These are phyloP conservation scores for Coriolopsis trogii DNA, from an alignment of 1,284 basidiomycete species.

Conservation along the genomic window DNA sequence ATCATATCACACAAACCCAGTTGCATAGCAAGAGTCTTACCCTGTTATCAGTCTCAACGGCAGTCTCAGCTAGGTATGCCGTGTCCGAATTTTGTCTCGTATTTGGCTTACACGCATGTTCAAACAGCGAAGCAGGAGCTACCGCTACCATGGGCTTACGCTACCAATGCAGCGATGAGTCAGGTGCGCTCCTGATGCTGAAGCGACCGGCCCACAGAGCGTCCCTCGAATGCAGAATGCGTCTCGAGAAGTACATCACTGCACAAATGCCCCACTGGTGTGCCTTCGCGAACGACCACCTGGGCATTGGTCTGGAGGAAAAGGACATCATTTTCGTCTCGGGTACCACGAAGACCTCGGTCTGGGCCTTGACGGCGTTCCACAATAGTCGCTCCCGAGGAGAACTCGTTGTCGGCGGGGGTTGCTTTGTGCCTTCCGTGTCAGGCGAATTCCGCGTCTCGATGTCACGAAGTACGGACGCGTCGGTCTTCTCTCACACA, in stretches of 20 bases:
- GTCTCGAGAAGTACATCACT: constrained; percentile 1
- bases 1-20: background rate
- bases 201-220: constrained; percentile 1
- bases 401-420: background rate
- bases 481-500: background rate
- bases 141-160: background rate
- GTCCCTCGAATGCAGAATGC: background rate
- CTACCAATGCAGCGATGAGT: constrained; percentile 1
- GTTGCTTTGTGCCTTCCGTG: background rate
- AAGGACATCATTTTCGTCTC: constrained; percentile 24
- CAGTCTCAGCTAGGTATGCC: background rate
- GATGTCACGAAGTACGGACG: background rate
- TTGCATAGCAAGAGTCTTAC: background rate
- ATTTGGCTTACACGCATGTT: background rate
- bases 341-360: constrained; percentile 20
- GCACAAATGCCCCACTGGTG: constrained; percentile 1
- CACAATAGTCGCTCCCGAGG: background rate
- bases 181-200: constrained; percentile 11
- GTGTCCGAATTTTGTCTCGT: background rate
- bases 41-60: background rate
- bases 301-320: constrained; percentile 4
- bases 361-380: constrained; percentile 20
- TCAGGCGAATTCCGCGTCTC: constrained; percentile 2
- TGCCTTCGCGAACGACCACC: constrained; percentile 3
- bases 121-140: background rate